Conservation (phyloP, 805 yeast species). For the Saccharomyces jurei region DNA sequence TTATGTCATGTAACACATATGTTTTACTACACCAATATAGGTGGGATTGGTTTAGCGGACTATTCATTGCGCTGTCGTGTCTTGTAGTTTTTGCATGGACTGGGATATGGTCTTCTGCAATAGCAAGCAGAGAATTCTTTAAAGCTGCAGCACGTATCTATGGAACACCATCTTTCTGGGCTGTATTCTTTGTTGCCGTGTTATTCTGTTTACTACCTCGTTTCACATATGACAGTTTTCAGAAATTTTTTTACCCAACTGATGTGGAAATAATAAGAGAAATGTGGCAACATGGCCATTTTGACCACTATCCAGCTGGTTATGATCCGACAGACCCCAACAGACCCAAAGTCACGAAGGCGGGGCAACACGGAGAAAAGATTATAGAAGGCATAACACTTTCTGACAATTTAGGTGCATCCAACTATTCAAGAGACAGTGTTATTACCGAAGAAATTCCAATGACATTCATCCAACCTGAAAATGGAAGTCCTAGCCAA, state of each 20-base stretch:
- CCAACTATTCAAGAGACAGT: conserved; percentile 22
- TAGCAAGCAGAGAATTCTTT: conserved; percentile 51
- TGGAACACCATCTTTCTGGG: conserved; percentile 60
- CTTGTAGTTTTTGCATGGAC: conserved; percentile 66
- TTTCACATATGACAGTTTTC: conserved; percentile 49
- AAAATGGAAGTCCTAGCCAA: conserved; percentile 26
- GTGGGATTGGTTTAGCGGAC: conserved; percentile 71
- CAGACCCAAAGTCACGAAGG: conserved; percentile 44
- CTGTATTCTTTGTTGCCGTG: conserved; percentile 55
- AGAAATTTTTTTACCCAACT: conserved; percentile 47
- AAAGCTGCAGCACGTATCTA: conserved; percentile 58
- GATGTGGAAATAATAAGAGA: conserved; percentile 72
- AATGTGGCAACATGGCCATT: conserved; percentile 59
- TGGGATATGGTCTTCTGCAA: conserved; percentile 63
- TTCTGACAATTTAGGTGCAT: conserved; percentile 6
- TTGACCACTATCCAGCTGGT: conserved; percentile 51
- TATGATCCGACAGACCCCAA: conserved; percentile 80
- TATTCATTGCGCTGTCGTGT: conserved; percentile 51
- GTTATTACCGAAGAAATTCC: conserved; percentile 35
- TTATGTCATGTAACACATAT: conserved; percentile 57
- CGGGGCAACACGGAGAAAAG: conserved; percentile 30
- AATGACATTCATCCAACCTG: conserved; percentile 23
- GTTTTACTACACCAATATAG: conserved; percentile 60
- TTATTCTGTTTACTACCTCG: conserved; percentile 60
- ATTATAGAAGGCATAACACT: conserved; percentile 25